Base-by-base conservation (phyloP, 441 rosid genomes). In the Eruca vesicaria region DNA sequence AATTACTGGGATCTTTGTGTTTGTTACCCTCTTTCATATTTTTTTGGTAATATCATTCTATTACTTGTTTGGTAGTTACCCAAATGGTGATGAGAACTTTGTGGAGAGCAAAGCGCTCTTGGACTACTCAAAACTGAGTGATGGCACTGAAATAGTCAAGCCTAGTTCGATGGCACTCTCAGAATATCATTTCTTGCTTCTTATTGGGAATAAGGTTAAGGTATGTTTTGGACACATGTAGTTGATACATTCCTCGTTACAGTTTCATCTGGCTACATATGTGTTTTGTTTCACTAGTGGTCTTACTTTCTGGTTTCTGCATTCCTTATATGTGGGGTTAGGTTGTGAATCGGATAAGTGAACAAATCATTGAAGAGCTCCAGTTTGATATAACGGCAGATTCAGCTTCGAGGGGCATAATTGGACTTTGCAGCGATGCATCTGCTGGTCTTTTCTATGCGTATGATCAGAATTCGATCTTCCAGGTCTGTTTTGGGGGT, bases 61-160 rank as follows among this genome's bases (percentile, higher is more conserved):
- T 93, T 92, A 69, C 69, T 71, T 71, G 66, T 80, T 52, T 71
- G 73, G 53, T 80, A 96, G 98, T 84, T 89, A 83, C 79, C 84
- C 92, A 65, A 87, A 88, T 78, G 98, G 98, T 59, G 98, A 96
- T 84, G 94, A 92, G 77, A 92, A 91, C 82, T 95, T 92, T 83
- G 92, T 96, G 88, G 99, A 96, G 86, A 94, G 89, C 85, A 96
- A 96, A 86, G 99, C 98, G 41, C 97, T 96, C 45, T 83, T 94
- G 84, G 86, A 79, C 85, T 94, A 96, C 69, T 74, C 88, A 74
- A 96, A 94, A 82, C 71, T 96, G 75, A 84, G 84, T 84, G 91
- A 88, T 69, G 92, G 92, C 80, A 73, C 84, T 16, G 97, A 89
- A 82, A 82, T 78, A 66, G 84, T 87, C 71, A 90, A 84, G 84